phyloP scores from a whole-genome alignment of 2,329 filamentous ascomycete species.

The Anisogramma anomala region DNA sequence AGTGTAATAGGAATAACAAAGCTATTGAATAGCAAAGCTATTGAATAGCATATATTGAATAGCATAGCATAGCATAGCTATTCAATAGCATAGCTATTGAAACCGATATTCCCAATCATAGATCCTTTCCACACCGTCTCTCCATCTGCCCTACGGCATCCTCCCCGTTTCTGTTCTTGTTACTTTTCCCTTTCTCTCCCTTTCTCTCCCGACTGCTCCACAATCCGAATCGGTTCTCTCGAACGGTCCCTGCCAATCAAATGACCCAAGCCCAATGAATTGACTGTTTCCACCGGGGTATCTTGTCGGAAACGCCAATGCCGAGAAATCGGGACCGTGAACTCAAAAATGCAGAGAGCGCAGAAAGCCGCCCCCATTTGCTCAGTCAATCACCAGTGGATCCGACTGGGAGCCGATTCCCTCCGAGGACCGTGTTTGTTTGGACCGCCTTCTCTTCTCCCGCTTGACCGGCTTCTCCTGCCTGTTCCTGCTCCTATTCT shows the following conservation, averaged over 20 bases:
- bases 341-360: background rate
- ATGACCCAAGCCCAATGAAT: too few species aligned
- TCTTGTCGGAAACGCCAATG: background rate
- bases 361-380: background rate
- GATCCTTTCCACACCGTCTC: too few species aligned
- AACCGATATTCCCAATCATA: too few species aligned
- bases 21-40: too few species aligned
- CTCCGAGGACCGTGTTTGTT: background rate
- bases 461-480: background rate
- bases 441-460: background rate
- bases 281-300: background rate
- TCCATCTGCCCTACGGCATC: too few species aligned
- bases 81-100: too few species aligned
- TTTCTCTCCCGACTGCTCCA: too few species aligned
- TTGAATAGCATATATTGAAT: too few species aligned
- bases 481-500: background rate
- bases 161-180: background rate
- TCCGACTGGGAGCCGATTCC: background rate
- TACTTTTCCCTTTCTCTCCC: background rate
- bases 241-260: too few species aligned
- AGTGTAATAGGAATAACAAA: too few species aligned
- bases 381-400: conserved; percentile 2
- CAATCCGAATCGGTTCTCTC: too few species aligned
- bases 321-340: background rate
- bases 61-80: too few species aligned